A percentile compares a stretch with the other conserved stretches of the same genome.
These are phyloP conservation scores for Syzygium grande DNA, from an alignment of 345 rosid genomes.

Conservation along the genomic window DNA sequence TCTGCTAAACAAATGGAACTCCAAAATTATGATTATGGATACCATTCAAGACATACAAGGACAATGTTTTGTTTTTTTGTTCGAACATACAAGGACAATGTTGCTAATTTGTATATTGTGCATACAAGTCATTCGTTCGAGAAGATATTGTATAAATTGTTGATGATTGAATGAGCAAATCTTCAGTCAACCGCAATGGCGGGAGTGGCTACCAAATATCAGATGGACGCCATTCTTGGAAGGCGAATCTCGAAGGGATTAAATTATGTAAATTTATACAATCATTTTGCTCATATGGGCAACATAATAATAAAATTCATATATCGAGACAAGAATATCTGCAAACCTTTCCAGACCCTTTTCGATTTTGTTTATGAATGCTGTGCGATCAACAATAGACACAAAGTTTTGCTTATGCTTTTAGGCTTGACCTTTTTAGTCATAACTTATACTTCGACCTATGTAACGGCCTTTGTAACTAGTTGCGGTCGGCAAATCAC, in stretches of 20 bases:
- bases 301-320: neutral
- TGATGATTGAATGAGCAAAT: neutral
- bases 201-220: neutral
- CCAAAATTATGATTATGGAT: neutral
- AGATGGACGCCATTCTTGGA: neutral
- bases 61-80: neutral
- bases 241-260: neutral
- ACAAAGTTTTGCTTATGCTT: neutral
- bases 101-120: neutral
- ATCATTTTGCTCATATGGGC: neutral
- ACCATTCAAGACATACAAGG: neutral
- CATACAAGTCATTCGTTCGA: neutral
- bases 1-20: no score
- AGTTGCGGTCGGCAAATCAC: neutral
- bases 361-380: neutral
- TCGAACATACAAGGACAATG: neutral
- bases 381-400: neutral
- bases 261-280: neutral
- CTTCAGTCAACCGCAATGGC: neutral
- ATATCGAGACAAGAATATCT: neutral
- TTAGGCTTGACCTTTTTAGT: neutral
- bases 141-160: neutral
- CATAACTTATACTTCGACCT: neutral
- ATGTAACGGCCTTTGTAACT: neutral
- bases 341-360: neutral